Evolutionary conservation across 306 rosid genomes (phyloP).

Genomic region (Psophocarpus tetragonolobus): DNA sequence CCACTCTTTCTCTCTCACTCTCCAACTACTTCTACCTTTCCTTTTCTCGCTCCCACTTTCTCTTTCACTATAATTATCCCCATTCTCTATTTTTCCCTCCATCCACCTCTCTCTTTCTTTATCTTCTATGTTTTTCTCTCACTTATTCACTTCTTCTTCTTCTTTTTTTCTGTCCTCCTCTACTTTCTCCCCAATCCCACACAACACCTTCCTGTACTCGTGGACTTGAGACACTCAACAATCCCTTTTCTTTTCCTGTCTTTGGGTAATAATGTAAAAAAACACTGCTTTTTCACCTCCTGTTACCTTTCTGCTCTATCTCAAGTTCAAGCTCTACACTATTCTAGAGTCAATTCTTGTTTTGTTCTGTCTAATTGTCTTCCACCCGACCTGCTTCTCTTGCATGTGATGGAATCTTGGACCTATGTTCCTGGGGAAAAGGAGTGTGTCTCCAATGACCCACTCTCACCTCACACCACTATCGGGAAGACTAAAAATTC

Average conservation of each 20-base stretch:
- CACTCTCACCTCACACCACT: conserved; percentile 48
- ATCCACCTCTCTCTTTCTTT: neutral
- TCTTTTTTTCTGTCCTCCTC: neutral
- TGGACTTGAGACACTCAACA: neutral
- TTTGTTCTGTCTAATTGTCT: neutral
- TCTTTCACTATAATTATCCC: conserved; percentile 15
- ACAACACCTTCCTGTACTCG: conserved; percentile 25
- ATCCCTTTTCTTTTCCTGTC: conserved; percentile 11
- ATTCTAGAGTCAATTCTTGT: conserved; percentile 32
- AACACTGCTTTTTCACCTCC: neutral
- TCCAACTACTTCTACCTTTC: neutral
- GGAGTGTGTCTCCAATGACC: conserved; percentile 54
- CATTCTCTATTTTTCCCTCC: neutral
- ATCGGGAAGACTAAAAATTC: conserved; percentile 51
- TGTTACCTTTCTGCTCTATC: conserved; percentile 7
- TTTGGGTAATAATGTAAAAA: conserved; percentile 6
- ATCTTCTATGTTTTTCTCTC: neutral
- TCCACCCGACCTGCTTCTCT: conserved; percentile 1
- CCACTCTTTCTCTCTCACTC: neutral
- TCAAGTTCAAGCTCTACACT: conserved; percentile 24
- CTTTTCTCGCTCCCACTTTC: conserved; percentile 29
- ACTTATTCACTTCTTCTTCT: neutral
- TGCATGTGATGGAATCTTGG: conserved; percentile 81
- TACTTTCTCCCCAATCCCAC: neutral
- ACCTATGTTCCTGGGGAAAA: conserved; percentile 67